A percentile compares a stretch with the other conserved stretches of the same genome.
Conservation (phyloP, 352 stramenopile genomes). For the Phytophthora tubulina region DNA sequence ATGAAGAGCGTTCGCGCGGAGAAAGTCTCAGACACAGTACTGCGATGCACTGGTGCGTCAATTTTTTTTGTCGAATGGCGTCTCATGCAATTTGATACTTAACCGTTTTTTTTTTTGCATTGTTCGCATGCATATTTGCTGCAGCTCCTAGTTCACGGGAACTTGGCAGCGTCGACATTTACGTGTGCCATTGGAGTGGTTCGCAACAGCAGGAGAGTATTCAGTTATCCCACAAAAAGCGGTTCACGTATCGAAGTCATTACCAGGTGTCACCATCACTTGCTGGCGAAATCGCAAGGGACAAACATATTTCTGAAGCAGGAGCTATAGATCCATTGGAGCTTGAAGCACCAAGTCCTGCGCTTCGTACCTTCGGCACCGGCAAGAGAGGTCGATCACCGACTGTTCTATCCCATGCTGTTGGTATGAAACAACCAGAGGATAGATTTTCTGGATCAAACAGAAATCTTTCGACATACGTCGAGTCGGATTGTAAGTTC, state of each 20-base stretch:
- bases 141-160: constrained; percentile 56
- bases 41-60: constrained; percentile 78
- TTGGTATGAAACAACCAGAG: constrained; percentile 28
- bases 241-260: constrained; percentile 71
- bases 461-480: constrained; percentile 67
- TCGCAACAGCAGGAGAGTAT: constrained; percentile 37
- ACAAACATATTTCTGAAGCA: constrained; percentile 14
- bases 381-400: constrained; percentile 68
- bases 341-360: constrained; percentile 15
- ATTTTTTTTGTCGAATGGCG: background rate
- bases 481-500: constrained; percentile 72
- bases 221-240: constrained; percentile 58
- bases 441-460: constrained; percentile 36
- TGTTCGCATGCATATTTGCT: background rate
- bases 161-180: constrained; percentile 67
- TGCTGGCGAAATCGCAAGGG: constrained; percentile 29
- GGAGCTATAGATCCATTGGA: constrained; percentile 23
- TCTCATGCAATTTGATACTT: background rate
- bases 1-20: constrained; percentile 56
- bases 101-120: background rate
- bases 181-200: constrained; percentile 53
- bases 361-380: constrained; percentile 14
- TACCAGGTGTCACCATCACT: constrained; percentile 46
- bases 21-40: constrained; percentile 73
- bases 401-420: constrained; percentile 23